Evolutionary conservation across 2,329 filamentous ascomycete species (phyloP).

Genomic region (Calonectria leucothoes): DNA sequence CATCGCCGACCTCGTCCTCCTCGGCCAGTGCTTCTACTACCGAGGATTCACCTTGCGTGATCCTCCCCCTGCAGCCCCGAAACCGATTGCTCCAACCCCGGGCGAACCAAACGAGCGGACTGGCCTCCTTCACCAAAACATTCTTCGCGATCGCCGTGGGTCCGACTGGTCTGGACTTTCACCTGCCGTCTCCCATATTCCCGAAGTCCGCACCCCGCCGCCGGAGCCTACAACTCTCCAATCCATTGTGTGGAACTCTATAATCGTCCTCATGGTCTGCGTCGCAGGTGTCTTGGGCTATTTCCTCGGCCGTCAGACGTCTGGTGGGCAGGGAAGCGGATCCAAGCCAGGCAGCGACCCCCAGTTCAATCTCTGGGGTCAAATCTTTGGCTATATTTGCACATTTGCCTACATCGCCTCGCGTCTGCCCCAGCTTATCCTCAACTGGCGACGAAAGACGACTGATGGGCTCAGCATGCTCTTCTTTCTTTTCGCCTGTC

Average conservation of each 20-base stretch:
- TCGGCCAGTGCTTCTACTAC: slow-evolving; percentile 96
- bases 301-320: slow-evolving; percentile 69
- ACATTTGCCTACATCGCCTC: slow-evolving; percentile 90
- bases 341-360: slow-evolving; percentile 61
- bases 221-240: slow-evolving; percentile 65
- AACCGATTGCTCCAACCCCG: slow-evolving; percentile 48
- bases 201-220: slow-evolving; percentile 57
- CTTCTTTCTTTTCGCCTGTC: slow-evolving; percentile 96
- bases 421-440: slow-evolving; percentile 87
- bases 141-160: slow-evolving; percentile 57
- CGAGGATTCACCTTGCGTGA: slow-evolving; percentile 80
- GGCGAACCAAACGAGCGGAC: slow-evolving; percentile 64
- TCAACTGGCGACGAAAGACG: slow-evolving; percentile 92
- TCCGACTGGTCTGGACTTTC: slow-evolving; percentile 75
- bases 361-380: slow-evolving; percentile 80
- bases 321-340: slow-evolving; percentile 52
- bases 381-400: slow-evolving; percentile 94
- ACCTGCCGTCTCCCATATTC: slow-evolving; percentile 83
- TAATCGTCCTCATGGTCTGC: slow-evolving; percentile 84
- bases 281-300: slow-evolving; percentile 87
- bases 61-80: slow-evolving; percentile 57
- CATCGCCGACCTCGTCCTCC: slow-evolving; percentile 87
- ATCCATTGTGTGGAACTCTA: slow-evolving; percentile 76
- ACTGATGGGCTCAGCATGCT: slow-evolving; percentile 94
- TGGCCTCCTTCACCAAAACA: slow-evolving; percentile 32